Conservation (phyloP, 495 filamentous ascomycete species). For the Aspergillus diversus region DNA sequence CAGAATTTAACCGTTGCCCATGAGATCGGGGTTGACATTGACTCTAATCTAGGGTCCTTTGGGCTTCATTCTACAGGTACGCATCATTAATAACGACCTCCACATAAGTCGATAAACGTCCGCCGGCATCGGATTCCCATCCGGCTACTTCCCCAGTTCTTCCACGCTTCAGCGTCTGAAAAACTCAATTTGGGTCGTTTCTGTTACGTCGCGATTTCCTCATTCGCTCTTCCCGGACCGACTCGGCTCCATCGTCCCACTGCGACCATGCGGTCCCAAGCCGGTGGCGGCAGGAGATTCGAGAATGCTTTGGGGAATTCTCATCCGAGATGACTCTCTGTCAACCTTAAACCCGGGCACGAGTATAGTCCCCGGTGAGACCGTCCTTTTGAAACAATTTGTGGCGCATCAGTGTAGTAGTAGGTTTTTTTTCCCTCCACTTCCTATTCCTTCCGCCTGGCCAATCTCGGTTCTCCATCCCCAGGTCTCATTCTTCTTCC, state of each 20-base stretch:
- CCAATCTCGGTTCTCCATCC: background rate
- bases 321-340: background rate
- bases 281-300: conserved; percentile 1
- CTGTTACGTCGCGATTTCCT: conserved; percentile 29
- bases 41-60: background rate
- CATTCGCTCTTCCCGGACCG: conserved; percentile 25
- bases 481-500: background rate
- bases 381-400: background rate
- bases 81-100: background rate
- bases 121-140: conserved; percentile 13
- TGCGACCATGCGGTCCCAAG: conserved; percentile 6
- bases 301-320: background rate
- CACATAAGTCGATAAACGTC: background rate
- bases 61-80: background rate
- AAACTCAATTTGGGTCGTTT: conserved; percentile 21
- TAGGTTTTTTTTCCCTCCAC: background rate
- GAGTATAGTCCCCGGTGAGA: background rate
- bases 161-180: background rate
- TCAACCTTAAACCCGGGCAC: background rate
- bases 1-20: background rate
- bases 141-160: conserved; percentile 19
- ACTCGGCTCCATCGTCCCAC: conserved; percentile 20
- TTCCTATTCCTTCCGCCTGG: background rate
- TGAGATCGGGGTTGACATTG: background rate
- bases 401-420: background rate